Evolutionary conservation across 139 green algal genomes (phyloP), one percentile per base, ranked within the genome.

Genomic region (Chlamydomonas sp.): DNA sequence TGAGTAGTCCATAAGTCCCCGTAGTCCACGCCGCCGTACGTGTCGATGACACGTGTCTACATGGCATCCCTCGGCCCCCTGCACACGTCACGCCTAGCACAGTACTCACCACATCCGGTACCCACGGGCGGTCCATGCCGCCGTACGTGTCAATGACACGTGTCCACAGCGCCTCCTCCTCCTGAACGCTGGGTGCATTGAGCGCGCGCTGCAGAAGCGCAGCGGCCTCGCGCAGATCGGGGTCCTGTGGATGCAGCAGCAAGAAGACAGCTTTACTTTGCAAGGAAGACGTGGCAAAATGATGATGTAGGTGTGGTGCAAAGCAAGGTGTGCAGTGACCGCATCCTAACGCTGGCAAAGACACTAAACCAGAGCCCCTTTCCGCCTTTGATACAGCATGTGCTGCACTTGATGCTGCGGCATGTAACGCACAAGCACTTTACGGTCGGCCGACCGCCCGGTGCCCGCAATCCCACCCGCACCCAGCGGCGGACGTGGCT

Each of bases 141-240:
- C 90, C 74, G 78, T 97, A 97, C 18, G 5, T 78, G 0, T 93
- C 77, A 18, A 93, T 92, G 79, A 95, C 89, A 69, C 90, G 20
- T 0, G 88, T 94, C 96, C 96, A 98, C 5, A 95, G 62, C 2
- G 86, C 89, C 84, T 98, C 96, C 83, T 98, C 96, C 66, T 91
- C 68, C 85, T 90, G 68, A 62, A 98, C 91, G 59, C 90, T 87
- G 2, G 75, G 61, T 0, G 96, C 96, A 61, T 96, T 96, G 9
- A 98, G 91, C 4, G 94, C 96, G 64, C 94, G 73, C 87, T 98
- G 96, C 83, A 98, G 78, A 63, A 93, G 59, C 7, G 92, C 89
- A 4, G 96, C 95, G 0, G 96, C 96, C 8, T 89, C 92, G 0
- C 95, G 87, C 15, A 98, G 91, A 9, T 94, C 85, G 1, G 91